phyloP scores from a whole-genome alignment of 2,329 filamentous ascomycete genomes.

The Scedosporium boydii region DNA sequence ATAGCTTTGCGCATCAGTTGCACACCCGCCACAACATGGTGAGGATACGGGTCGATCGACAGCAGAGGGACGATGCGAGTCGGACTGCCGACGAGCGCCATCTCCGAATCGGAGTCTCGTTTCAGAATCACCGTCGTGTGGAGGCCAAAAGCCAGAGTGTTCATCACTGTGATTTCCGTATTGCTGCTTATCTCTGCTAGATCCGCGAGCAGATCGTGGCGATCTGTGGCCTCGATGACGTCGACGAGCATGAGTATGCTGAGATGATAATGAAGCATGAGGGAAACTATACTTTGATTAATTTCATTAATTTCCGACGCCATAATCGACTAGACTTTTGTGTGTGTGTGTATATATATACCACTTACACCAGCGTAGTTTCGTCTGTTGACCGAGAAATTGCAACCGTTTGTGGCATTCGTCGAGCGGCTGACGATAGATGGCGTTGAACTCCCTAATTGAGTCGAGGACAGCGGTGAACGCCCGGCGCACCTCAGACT shows the following conservation, averaged over 20 bases:
- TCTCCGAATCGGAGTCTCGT: neutral
- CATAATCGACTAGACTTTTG: neutral
- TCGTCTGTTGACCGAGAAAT: conserved; percentile 20
- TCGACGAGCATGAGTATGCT: conserved; percentile 22
- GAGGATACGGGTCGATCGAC: conserved; percentile 22
- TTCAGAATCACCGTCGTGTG: conserved; percentile 17
- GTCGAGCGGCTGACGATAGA: conserved; percentile 18
- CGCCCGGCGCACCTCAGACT: conserved; percentile 17
- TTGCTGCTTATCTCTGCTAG: conserved; percentile 16
- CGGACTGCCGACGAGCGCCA: neutral
- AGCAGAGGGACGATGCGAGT: conserved; percentile 17
- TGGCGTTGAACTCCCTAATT: conserved; percentile 17
- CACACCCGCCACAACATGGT: conserved; percentile 20
- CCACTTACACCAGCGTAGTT: conserved; percentile 21
- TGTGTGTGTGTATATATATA: too few species aligned
- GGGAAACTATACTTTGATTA: conserved; percentile 14
- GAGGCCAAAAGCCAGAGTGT: conserved; percentile 20
- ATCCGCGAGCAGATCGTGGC: conserved; percentile 16
- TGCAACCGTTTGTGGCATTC: conserved; percentile 21
- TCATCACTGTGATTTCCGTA: conserved; percentile 21
- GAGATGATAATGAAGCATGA: conserved; percentile 23
- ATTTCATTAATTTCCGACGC: conserved; percentile 1
- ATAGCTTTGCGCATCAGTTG: conserved; percentile 20
- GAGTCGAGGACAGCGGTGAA: conserved; percentile 16
- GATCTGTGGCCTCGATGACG: conserved; percentile 19